Base-by-base conservation (phyloP, 208 protist genomes). In the Tritrichomonas musculus region DNA sequence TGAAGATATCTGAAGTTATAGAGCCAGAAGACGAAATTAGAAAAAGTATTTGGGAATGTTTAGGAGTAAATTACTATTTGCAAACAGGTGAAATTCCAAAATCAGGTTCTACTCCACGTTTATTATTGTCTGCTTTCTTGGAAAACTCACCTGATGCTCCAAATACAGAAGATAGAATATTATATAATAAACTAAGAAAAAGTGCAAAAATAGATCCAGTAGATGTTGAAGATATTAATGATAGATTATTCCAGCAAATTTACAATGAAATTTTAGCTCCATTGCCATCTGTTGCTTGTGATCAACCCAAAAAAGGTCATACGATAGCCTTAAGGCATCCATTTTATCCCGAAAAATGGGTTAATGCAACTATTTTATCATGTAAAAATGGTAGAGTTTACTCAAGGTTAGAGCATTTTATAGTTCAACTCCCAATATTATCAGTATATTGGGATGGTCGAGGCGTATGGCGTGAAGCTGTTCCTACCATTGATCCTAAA, bases 141-240 rank as follows among this genome's bases (percentile, higher is more conserved):
- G 77, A 44, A 36, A 5, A 39, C 4, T 82, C 73, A 53, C 3
- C 17, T n/a, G 39, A 39, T 30, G 2, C 39, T 41, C 33, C 33
- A 8, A 14, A 82, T 25, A 30, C 17, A 1, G 73, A 82, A 50
- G 73, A 82, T 50, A 8, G 33, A 30, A 50, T 47, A 8, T 47
- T 82, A 53, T 82, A 82, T 50, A n/a, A 47, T 20, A 82, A 82
- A 39, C 49, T 82, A 25, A 82, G 73, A 41, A 82, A 82, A 39
- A 82, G 22, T 41, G 33, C 39, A 17, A 39, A 39, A 30, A 50
- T 82, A 20, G 41, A 30, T n/a, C 14, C 39, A 0, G 3, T n/a
- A 4, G 41, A 82, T 47, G 27, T 9, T 11, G 41, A 4, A 20
- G n/a, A n/a, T n/a, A n/a, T n/a, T n/a, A n/a, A n/a, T n/a, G n/a